Evolutionary conservation across 176 grass and related monocot genomes (phyloP).

Genomic region (Musa itinerans): DNA sequence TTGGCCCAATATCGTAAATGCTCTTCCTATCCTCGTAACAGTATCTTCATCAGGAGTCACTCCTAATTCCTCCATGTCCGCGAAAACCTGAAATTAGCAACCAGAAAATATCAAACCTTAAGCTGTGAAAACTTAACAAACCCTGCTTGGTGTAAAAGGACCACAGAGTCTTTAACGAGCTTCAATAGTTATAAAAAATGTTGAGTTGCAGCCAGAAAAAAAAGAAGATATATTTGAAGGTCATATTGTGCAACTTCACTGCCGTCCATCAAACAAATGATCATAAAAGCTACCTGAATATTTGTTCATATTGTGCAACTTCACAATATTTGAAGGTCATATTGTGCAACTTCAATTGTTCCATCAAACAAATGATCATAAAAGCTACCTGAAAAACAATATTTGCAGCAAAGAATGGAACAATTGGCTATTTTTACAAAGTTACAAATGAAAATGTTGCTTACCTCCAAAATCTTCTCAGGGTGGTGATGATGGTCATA

Average conservation of each 20-base stretch:
- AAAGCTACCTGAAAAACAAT: not conserved
- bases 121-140: not conserved
- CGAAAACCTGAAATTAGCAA: constrained; percentile 43
- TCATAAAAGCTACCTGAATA: not conserved
- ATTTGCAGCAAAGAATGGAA: not conserved
- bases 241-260: too few relatives aligned
- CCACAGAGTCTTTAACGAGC: too few relatives aligned
- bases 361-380: not conserved
- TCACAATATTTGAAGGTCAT: too few relatives aligned
- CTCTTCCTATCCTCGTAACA: constrained; percentile 59
- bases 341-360: too few relatives aligned
- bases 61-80: constrained; percentile 73
- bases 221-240: too few relatives aligned
- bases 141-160: too few relatives aligned
- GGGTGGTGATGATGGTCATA: constrained; percentile 41
- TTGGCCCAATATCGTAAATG: constrained; percentile 43
- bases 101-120: not conserved
- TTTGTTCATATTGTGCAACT: too few relatives aligned
- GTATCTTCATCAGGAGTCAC: constrained; percentile 80
- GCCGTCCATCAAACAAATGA: too few relatives aligned
- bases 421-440: not conserved
- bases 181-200: too few relatives aligned
- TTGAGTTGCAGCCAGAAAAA: too few relatives aligned
- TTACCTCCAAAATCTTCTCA: constrained; percentile 83
- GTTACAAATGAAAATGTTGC: not conserved